A percentile compares a stretch with the other conserved stretches of the same genome.
Evolutionary conservation across 106 monocot genomes (phyloP).

Genomic region (Dendrobium chrysotoxum): DNA sequence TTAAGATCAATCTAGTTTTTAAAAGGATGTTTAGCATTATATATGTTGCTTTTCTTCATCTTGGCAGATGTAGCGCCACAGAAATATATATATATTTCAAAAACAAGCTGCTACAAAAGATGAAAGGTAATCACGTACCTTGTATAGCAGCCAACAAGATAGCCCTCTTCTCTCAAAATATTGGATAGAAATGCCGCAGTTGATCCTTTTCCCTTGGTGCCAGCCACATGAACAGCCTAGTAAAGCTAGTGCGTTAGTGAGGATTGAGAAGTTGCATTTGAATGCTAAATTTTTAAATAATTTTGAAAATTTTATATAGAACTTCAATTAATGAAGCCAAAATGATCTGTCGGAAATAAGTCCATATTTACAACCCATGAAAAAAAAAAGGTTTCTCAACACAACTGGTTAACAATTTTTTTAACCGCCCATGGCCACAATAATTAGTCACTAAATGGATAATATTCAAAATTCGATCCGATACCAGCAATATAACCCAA

Average conservation of each 20-base stretch:
- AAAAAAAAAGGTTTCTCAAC: too few relatives aligned
- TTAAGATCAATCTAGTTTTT: background rate
- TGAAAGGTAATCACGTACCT: constrained; percentile 38
- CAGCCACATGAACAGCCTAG: constrained; percentile 88
- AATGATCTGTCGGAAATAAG: too few relatives aligned
- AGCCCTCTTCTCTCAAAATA: constrained; percentile 79
- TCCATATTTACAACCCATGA: too few relatives aligned
- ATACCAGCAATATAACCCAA: too few relatives aligned
- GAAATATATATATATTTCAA: background rate
- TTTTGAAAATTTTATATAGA: background rate
- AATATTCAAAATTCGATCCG: too few relatives aligned
- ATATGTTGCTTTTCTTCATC: constrained; percentile 3
- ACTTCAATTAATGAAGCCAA: too few relatives aligned
- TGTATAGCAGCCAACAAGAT: constrained; percentile 80
- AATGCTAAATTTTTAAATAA: background rate
- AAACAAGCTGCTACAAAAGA: background rate
- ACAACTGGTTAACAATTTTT: too few relatives aligned
- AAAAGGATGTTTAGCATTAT: background rate
- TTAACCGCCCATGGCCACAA: too few relatives aligned
- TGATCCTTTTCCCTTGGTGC: constrained; percentile 98
- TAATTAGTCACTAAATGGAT: too few relatives aligned
- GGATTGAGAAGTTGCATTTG: background rate
- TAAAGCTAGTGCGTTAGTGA: constrained; percentile 2
- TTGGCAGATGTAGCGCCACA: background rate
- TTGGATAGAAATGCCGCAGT: constrained; percentile 78